Evolutionary conservation across 2,329 filamentous ascomycete genomes (phyloP).

Genomic region (Alternaria sp.): DNA sequence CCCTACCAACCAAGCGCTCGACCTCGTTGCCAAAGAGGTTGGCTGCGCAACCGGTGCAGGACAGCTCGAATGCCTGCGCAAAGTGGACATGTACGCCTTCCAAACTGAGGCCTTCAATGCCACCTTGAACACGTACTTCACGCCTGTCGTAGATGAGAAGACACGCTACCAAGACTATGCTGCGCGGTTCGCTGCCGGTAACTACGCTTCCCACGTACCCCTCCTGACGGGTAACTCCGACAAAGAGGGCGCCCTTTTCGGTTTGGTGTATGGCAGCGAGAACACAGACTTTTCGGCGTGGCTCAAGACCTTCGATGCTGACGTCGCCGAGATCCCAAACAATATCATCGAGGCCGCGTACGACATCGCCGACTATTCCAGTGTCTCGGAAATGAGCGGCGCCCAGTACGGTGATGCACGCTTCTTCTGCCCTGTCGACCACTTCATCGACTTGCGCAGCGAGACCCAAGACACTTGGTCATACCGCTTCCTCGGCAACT

Average conservation of each 20-base stretch:
- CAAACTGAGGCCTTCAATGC: conserved; percentile 35
- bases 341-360: conserved; percentile 43
- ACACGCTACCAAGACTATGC: conserved; percentile 30
- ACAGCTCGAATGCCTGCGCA: conserved; percentile 28
- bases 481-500: conserved; percentile 54
- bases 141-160: conserved; percentile 28
- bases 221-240: conserved; percentile 37
- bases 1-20: conserved; percentile 27
- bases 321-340: conserved; percentile 49
- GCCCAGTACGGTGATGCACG: conserved; percentile 54
- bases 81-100: conserved; percentile 29
- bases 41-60: conserved; percentile 25
- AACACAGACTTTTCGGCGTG: conserved; percentile 50
- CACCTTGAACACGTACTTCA: conserved; percentile 32
- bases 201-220: conserved; percentile 34
- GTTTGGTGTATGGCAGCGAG: conserved; percentile 29
- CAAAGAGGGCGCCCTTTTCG: conserved; percentile 33
- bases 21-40: conserved; percentile 31
- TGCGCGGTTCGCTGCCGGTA: conserved; percentile 28
- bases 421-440: conserved; percentile 51
- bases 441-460: conserved; percentile 50
- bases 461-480: conserved; percentile 50
- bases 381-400: conserved; percentile 51
- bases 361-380: conserved; percentile 44
- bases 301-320: conserved; percentile 54